These are phyloP conservation scores for Lactifluus subvellereus DNA, from an alignment of 768 basidiomycete genomes.

Conservation along the genomic window DNA sequence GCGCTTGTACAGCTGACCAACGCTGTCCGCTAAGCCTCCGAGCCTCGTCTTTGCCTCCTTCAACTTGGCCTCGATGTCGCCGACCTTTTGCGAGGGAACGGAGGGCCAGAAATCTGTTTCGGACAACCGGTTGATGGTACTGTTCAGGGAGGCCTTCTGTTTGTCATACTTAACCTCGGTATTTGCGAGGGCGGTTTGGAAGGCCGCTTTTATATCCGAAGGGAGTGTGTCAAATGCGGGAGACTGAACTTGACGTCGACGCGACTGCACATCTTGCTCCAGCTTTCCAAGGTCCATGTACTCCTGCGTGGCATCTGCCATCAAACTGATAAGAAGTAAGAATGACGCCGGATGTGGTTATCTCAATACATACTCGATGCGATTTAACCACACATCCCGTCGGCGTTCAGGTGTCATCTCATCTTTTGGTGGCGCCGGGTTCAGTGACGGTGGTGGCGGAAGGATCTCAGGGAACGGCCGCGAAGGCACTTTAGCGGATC, in stretches of 20 bases:
- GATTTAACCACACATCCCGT: conserved; percentile 36
- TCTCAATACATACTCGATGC: conserved; percentile 35
- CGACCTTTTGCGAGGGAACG: conserved; percentile 27
- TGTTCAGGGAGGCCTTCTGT: conserved; percentile 34
- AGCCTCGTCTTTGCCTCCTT: conserved; percentile 30
- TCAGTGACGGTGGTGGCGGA: conserved; percentile 8
- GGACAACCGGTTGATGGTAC: conserved; percentile 30
- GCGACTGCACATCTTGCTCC: conserved; percentile 24
- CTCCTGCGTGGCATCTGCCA: conserved; percentile 28
- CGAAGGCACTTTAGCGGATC: not conserved
- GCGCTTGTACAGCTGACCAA: conserved; percentile 22
- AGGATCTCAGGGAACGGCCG: conserved; percentile 3
- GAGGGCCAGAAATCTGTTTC: conserved; percentile 39
- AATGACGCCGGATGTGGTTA: not conserved
- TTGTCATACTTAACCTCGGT: conserved; percentile 27
- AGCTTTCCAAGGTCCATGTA: conserved; percentile 17
- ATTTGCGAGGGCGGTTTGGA: conserved; percentile 27
- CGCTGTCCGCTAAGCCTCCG: conserved; percentile 29
- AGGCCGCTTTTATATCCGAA: conserved; percentile 26
- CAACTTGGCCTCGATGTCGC: conserved; percentile 25
- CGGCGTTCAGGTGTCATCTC: conserved; percentile 35
- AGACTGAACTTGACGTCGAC: conserved; percentile 28
- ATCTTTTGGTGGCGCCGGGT: conserved; percentile 5
- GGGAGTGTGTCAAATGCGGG: conserved; percentile 27
- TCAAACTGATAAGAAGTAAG: conserved; percentile 28